A percentile compares a stretch with the other conserved stretches of the same genome.
phyloP scores from a whole-genome alignment of 306 rosid genomes.

The Dryas octopetala region DNA sequence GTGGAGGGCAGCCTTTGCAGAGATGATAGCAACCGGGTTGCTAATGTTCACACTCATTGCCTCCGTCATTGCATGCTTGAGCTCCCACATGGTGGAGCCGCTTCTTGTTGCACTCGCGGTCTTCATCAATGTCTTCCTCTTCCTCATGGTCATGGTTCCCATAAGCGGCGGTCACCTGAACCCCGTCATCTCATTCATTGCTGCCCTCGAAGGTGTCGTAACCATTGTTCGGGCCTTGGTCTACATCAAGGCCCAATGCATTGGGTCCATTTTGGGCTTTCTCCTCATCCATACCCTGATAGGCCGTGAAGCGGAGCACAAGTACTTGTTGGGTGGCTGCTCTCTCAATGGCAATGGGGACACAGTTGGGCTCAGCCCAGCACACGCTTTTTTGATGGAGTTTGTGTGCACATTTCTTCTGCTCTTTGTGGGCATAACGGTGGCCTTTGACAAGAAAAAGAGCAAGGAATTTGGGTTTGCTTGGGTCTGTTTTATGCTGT shows the following conservation, averaged over 20 bases:
- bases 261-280: constrained; percentile 52
- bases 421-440: constrained; percentile 53
- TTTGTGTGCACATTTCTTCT: constrained; percentile 52
- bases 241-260: constrained; percentile 36
- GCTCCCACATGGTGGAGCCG: constrained; percentile 39
- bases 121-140: constrained; percentile 48
- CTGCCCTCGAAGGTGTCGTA: constrained; percentile 29
- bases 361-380: background rate
- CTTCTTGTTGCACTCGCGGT: constrained; percentile 55
- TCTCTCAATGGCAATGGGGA: constrained; percentile 28
- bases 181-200: constrained; percentile 50
- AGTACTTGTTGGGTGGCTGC: constrained; percentile 61
- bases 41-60: constrained; percentile 42
- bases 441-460: constrained; percentile 49
- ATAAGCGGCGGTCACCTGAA: constrained; percentile 60
- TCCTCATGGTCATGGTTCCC: constrained; percentile 55
- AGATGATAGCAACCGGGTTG: constrained; percentile 44
- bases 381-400: constrained; percentile 42
- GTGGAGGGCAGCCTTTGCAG: constrained; percentile 58
- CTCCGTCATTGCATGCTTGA: constrained; percentile 47
- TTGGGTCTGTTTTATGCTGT: constrained; percentile 42
- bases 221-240: constrained; percentile 11
- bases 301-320: constrained; percentile 23
- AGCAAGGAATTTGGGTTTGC: constrained; percentile 48
- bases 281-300: constrained; percentile 38